Conservation (phyloP, 768 basidiomycete species). For the Solioccasus polychromus region DNA sequence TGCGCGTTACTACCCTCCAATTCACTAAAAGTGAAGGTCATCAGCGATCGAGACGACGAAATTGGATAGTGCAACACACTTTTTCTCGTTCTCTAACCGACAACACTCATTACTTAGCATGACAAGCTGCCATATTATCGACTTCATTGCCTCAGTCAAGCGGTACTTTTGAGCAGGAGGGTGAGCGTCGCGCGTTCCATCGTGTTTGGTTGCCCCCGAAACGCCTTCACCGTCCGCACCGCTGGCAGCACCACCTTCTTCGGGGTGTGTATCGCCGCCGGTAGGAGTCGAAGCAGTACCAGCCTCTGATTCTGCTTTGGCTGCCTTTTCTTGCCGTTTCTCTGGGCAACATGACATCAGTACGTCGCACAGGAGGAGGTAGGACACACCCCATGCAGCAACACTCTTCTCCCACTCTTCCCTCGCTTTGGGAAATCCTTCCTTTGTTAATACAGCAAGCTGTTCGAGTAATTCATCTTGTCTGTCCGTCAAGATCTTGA, state of each 20-base stretch:
- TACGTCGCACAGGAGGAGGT: neutral
- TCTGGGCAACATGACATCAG: constrained; percentile 30
- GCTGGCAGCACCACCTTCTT: constrained; percentile 32
- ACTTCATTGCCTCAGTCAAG: constrained; percentile 79
- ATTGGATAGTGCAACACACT: constrained; percentile 32
- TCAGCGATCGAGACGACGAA: neutral
- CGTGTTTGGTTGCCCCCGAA: constrained; percentile 21
- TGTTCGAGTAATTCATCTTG: constrained; percentile 68
- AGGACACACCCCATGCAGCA: constrained; percentile 58
- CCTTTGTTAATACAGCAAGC: constrained; percentile 57
- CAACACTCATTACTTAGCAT: constrained; percentile 82
- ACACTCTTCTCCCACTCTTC: constrained; percentile 78
- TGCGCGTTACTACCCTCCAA: constrained; percentile 68
- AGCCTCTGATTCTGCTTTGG: constrained; percentile 33
- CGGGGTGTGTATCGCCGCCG: constrained; percentile 21
- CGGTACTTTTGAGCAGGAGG: constrained; percentile 76
- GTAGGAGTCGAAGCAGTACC: constrained; percentile 32
- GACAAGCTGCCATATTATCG: constrained; percentile 76
- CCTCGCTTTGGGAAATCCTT: constrained; percentile 64
- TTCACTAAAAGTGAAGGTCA: constrained; percentile 29
- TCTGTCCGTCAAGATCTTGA: constrained; percentile 57
- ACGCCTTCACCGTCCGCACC: constrained; percentile 26
- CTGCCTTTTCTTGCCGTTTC: constrained; percentile 59
- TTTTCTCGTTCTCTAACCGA: constrained; percentile 62
- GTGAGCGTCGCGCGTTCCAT: constrained; percentile 41